phyloP scores from a whole-genome alignment of 495 filamentous ascomycete species.

The Aspergillus hancockii region DNA sequence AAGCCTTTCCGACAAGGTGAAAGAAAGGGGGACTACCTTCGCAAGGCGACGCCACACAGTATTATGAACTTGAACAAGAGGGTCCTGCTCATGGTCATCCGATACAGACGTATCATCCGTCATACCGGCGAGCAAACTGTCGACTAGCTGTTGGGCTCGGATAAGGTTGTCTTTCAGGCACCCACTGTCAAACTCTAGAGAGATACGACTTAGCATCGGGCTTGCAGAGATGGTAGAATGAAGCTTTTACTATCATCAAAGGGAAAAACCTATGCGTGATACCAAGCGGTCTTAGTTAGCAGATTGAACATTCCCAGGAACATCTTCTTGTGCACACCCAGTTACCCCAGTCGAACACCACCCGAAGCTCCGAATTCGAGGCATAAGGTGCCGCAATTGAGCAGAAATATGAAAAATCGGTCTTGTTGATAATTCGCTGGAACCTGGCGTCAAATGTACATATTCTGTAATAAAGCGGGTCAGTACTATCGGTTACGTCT shows the following conservation, averaged over 20 bases:
- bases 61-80: constrained; percentile 20
- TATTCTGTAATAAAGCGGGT: constrained; percentile 11
- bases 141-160: constrained; percentile 22
- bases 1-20: not conserved
- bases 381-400: constrained; percentile 27
- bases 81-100: constrained; percentile 3
- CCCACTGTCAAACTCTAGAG: constrained; percentile 35
- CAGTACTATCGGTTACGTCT: not conserved
- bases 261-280: constrained; percentile 24
- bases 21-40: not conserved
- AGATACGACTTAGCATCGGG: not conserved
- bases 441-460: constrained; percentile 14
- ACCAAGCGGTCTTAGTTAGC: not conserved
- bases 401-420: constrained; percentile 21
- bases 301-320: not conserved
- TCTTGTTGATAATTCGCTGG: constrained; percentile 10
- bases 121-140: constrained; percentile 27
- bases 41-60: constrained; percentile 24
- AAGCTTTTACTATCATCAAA: constrained; percentile 27
- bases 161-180: constrained; percentile 24
- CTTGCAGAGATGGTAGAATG: not conserved
- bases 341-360: constrained; percentile 34
- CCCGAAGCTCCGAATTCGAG: constrained; percentile 20
- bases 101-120: not conserved
- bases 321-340: constrained; percentile 24